Base-by-base conservation (phyloP, 2,329 filamentous ascomycete species). In the Canariomyces notabilis region DNA sequence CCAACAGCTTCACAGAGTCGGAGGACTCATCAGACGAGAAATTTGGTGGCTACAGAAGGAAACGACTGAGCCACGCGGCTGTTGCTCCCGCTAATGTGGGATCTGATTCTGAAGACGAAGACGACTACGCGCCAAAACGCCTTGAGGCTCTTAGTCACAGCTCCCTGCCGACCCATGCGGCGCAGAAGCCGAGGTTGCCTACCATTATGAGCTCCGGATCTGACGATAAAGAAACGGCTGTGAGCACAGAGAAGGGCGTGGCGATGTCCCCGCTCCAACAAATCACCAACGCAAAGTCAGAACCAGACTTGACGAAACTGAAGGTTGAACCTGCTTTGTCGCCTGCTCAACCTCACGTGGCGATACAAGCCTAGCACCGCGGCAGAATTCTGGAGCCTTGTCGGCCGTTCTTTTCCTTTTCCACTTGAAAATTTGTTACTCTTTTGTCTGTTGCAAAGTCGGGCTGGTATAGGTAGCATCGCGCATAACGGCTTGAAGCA, bases 181-280 rank as follows among this genome's bases (percentile, higher is more conserved):
- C 65, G 0, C 67, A 67, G 50, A 64, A 69, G 37, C 70, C 72
- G 4, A 71, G 67, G 55, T 61, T 76, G 29, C 66, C 71, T 47
- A 75, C 73, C 8, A 75, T 75, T 15, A 49, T 64, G 40, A 73
- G 72, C 60, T 68, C 67, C 15, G 64, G 69, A 7, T 20, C 35
- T n/a, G 41, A 46, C 12, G 51, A 50, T 7, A 53, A 49, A 19
- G 36, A n/a, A 2, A 37, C 39, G 2, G 41, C 36, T 14, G 40
- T 18, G 14, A 20, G 26, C 2, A 15, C 33, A 26, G 48, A 44
- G 16, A 43, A 34, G 16, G 29, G 22, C 36, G 48, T 29, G 7
- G 1, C 43, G 6, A 8, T 19, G 11, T 23, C 16, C 5, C 20
- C 44, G 4, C n/a, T 44, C 2, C 31, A 23, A 18, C 35, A 36